Evolutionary conservation across 139 green algal species (phyloP), one percentile per base, ranked within the genome.

Genomic region (Yamagishiella unicocca): DNA sequence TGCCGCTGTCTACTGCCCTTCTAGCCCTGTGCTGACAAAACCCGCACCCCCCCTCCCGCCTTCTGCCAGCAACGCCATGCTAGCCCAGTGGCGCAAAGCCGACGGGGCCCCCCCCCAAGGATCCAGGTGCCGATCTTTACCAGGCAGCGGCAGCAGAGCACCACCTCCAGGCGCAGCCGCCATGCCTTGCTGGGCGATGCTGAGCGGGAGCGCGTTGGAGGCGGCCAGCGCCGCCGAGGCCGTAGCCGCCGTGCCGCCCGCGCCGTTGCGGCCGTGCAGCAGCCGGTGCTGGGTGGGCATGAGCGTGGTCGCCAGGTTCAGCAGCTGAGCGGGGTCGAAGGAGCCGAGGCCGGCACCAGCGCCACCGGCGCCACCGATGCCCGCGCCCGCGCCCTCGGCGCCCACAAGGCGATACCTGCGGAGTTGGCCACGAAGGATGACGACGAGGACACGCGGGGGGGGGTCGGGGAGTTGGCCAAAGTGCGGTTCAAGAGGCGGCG

Each of bases 221-320:
- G 64, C 81, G 21, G 81, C 81, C 66, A 87, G 81, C 43, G 81
- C 64, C 45, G 46, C 66, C 27, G 81, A 40, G 42, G 81, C 81
- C 19, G 66, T 45, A 4, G 33, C 64, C 24, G 50, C 25, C 42
- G 80, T 14, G 38, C 42, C 33, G 3, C 9, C 24, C 4, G 50
- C 40, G 29, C 35, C n/a, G 55, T 27, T 67, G 37, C 77, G 55
- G 25, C 53, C 45, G 29, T 37, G 14, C 64, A 79, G 46, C 42
- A 92, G 76, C 5, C 91, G 79, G 82, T 92, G 88, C 86, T 91
- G 88, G 31, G 61, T 45, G 24, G 84, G 84, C 84, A 92, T 75
- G 19, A 92, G 78, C 31, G 71, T 66, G n/a, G 42, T 62, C 6
- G 68, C 78, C 24, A 88, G 29, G 38, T 42, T 43, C 33, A 84